These are phyloP conservation scores for Globisporangium nunn DNA, from an alignment of 352 stramenopile genomes.

Conservation along the genomic window DNA sequence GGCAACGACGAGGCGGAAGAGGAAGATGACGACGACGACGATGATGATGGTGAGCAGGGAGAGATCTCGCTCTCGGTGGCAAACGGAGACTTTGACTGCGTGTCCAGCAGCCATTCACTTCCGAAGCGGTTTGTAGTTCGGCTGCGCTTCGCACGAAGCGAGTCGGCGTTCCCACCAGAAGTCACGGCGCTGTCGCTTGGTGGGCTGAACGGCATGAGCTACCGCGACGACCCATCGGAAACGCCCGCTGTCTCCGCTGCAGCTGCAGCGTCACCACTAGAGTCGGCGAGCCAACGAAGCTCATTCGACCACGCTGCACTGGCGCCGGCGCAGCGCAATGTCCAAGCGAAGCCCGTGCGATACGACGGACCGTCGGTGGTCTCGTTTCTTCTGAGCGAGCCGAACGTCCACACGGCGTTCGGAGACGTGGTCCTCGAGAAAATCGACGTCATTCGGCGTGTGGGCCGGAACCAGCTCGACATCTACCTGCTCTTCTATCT, in stretches of 20 bases:
- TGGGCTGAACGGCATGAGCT: slow-evolving; percentile 17
- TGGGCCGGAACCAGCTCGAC: slow-evolving; percentile 41
- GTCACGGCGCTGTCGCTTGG: slow-evolving; percentile 16
- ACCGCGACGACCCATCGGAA: slow-evolving; percentile 1
- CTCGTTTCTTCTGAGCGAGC: slow-evolving; percentile 56
- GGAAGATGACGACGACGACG: slow-evolving; percentile 11
- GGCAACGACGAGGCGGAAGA: slow-evolving; percentile 12
- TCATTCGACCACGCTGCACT: slow-evolving; percentile 8
- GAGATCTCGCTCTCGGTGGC: slow-evolving; percentile 46
- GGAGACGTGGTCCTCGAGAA: slow-evolving; percentile 79
- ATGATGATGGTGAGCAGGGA: slow-evolving; percentile 19
- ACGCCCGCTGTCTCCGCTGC: slow-evolving; percentile 1
- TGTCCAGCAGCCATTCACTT: slow-evolving; percentile 60
- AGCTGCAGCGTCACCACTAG: neutral
- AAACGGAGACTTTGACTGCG: slow-evolving; percentile 78
- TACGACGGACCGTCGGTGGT: slow-evolving; percentile 67
- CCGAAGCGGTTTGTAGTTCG: slow-evolving; percentile 61
- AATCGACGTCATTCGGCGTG: slow-evolving; percentile 67
- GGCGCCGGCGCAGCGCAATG: slow-evolving; percentile 4
- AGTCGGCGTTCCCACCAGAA: slow-evolving; percentile 41
- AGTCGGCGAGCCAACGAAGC: slow-evolving; percentile 2
- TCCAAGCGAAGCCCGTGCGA: slow-evolving; percentile 39
- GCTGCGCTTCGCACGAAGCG: slow-evolving; percentile 42
- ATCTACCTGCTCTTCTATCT: slow-evolving; percentile 80
- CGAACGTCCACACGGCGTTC: slow-evolving; percentile 63